phyloP scores from a whole-genome alignment of 1,139 yeast species.

The Tardiomyces digboiensis region DNA sequence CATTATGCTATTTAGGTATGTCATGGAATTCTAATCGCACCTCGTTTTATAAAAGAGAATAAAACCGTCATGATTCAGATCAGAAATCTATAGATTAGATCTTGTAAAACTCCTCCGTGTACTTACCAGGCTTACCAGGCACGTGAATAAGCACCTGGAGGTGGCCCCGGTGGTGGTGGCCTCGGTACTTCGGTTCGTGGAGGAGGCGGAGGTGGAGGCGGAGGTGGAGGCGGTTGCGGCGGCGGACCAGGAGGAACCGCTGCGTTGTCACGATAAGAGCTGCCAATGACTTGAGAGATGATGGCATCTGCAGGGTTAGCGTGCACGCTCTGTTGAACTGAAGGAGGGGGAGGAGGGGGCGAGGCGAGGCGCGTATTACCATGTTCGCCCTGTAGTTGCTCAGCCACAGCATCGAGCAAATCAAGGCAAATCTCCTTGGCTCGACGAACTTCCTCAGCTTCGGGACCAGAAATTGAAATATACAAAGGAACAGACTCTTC shows the following conservation, averaged over 20 bases:
- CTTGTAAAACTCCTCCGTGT: no score
- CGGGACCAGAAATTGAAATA: slow-evolving; percentile 23
- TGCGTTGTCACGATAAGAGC: background rate
- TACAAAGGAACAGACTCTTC: slow-evolving; percentile 28
- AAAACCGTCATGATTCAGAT: no score
- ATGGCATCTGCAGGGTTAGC: slow-evolving; percentile 1
- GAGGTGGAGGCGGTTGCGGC: slow-evolving; percentile 8
- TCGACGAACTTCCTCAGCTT: slow-evolving; percentile 16
- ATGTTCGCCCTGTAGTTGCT: slow-evolving; percentile 9
- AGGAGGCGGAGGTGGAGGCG: slow-evolving; percentile 11
- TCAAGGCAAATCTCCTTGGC: slow-evolving; percentile 27
- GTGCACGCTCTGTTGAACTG: background rate
- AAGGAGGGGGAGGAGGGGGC: background rate
- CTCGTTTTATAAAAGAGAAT: no score
- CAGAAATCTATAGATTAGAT: no score
- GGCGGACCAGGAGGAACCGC: slow-evolving; percentile 1
- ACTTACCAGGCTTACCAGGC: slow-evolving; percentile 1
- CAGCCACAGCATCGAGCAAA: slow-evolving; percentile 23
- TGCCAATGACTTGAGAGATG: background rate
- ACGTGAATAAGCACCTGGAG: background rate
- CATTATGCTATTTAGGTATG: no score
- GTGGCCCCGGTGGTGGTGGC: slow-evolving; percentile 5
- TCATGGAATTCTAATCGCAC: no score
- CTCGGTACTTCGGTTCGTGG: slow-evolving; percentile 6
- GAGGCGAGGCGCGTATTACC: background rate